Evolutionary conservation across 805 yeast species (phyloP).

Genomic region (Kuraishia hungarica): DNA sequence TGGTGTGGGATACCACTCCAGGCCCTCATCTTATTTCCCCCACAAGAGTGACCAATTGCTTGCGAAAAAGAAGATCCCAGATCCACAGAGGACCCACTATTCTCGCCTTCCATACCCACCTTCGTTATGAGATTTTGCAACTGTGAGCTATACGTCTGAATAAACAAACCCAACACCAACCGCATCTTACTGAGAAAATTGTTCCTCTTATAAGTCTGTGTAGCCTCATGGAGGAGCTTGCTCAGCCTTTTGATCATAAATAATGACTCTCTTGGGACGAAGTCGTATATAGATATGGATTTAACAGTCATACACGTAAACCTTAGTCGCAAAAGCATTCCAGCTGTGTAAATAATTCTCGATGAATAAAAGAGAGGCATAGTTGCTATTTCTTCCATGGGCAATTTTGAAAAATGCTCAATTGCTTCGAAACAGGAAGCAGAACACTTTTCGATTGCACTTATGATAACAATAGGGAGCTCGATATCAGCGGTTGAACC

Average conservation of each 20-base stretch:
- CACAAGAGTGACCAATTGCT: neutral
- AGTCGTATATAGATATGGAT: conserved; percentile 29
- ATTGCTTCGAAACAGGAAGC: conserved; percentile 43
- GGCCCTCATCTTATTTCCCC: neutral
- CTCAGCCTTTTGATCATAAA: conserved; percentile 16
- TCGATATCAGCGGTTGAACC: conserved; percentile 2
- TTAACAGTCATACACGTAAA: conserved; percentile 49
- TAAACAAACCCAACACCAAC: conserved; percentile 47
- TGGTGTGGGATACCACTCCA: neutral
- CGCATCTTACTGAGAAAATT: conserved; percentile 44
- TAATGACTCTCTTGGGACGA: conserved; percentile 37
- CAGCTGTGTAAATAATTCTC: conserved; percentile 56
- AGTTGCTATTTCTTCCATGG: conserved; percentile 38
- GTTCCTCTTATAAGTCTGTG: conserved; percentile 33
- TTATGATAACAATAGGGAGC: conserved; percentile 22
- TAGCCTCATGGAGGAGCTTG: conserved; percentile 16
- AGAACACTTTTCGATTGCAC: conserved; percentile 41
- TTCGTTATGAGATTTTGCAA: conserved; percentile 21
- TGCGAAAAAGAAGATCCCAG: neutral
- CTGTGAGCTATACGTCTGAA: conserved; percentile 54
- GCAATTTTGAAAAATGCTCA: conserved; percentile 35
- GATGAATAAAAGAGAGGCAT: conserved; percentile 51
- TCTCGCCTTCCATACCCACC: neutral
- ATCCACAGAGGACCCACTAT: neutral
- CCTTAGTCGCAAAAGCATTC: conserved; percentile 50